Evolutionary conservation across 768 basidiomycete species (phyloP).

Genomic region (Fomitopsis serialis): DNA sequence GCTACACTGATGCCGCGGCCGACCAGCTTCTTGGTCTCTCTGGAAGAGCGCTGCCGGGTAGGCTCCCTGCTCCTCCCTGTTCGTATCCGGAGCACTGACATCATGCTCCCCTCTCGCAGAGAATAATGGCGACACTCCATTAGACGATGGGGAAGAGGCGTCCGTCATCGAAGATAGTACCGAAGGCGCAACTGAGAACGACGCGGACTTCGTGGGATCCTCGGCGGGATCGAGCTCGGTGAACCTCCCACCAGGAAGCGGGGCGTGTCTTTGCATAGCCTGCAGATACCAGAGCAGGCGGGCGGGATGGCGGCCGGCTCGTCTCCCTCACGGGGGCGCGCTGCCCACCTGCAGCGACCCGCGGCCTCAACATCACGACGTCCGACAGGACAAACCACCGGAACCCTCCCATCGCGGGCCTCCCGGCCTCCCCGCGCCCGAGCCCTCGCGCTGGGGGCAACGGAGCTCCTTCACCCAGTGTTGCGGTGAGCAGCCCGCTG

Average conservation of each 20-base stretch:
- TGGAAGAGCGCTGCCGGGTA: constrained; percentile 65
- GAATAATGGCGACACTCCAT: constrained; percentile 53
- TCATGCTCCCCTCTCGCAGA: constrained; percentile 27
- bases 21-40: constrained; percentile 76
- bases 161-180: constrained; percentile 72
- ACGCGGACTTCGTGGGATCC: constrained; percentile 17
- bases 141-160: constrained; percentile 64
- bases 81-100: constrained; percentile 8
- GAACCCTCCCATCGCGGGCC: constrained; percentile 57
- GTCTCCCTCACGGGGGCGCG: constrained; percentile 35
- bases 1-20: constrained; percentile 79
- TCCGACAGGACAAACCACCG: constrained; percentile 51
- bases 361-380: constrained; percentile 65
- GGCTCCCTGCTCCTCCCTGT: constrained; percentile 21
- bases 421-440: constrained; percentile 43
- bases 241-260: constrained; percentile 6
- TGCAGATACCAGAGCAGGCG: constrained; percentile 29
- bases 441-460: constrained; percentile 3
- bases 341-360: constrained; percentile 57
- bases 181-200: constrained; percentile 35
- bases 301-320: constrained; percentile 26
- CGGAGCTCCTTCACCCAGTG: constrained; percentile 5
- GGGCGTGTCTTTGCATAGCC: not conserved
- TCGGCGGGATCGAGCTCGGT: constrained; percentile 18
- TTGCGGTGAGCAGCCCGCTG: not conserved